Evolutionary conservation across 179 eudicot genomes (phyloP).

Genomic region (Silene coronaria): DNA sequence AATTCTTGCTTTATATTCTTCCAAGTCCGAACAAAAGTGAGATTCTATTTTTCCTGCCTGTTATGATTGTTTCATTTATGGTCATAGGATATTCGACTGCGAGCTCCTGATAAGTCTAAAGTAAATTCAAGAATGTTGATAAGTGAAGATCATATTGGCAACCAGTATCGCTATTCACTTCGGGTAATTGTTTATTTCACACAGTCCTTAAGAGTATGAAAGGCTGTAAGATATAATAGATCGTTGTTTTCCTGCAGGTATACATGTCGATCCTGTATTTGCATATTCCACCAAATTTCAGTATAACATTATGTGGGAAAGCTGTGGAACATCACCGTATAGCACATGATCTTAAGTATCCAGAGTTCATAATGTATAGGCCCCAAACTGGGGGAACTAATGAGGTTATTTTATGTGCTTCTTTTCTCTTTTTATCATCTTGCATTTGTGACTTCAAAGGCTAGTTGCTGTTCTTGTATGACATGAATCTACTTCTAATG

Average conservation of each 20-base stretch:
- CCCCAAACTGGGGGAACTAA: constrained; percentile 58
- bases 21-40: constrained; percentile 4
- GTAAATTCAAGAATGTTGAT: constrained; percentile 18
- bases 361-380: constrained; percentile 66
- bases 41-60: background rate
- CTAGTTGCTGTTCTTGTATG: constrained; percentile 4
- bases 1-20: constrained; percentile 14
- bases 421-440: background rate
- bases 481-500: background rate
- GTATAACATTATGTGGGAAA: constrained; percentile 60
- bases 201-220: background rate
- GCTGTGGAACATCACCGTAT: constrained; percentile 63
- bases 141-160: constrained; percentile 62
- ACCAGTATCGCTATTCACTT: constrained; percentile 58
- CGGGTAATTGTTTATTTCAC: constrained; percentile 48
- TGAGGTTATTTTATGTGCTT: constrained; percentile 46
- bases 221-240: background rate
- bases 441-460: background rate
- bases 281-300: constrained; percentile 56
- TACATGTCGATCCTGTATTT: constrained; percentile 74
- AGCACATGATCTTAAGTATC: constrained; percentile 71
- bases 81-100: constrained; percentile 59
- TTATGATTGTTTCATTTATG: constrained; percentile 4
- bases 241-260: constrained; percentile 19
- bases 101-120: constrained; percentile 24